Conservation (phyloP, 108 stramenopile genomes). For the Mediolabrus comicus region DNA sequence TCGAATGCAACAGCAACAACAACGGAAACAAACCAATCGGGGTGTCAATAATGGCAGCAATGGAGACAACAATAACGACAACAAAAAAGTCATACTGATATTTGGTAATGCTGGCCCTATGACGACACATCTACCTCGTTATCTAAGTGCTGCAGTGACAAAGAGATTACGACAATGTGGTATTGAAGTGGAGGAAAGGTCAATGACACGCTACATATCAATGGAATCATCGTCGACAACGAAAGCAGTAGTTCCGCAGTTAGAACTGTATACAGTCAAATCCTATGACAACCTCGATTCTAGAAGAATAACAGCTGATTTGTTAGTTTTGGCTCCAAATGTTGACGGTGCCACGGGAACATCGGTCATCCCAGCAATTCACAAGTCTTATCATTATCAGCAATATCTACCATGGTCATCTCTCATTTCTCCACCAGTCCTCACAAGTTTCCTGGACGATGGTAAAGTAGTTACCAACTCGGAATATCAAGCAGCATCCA, state of each 20-base stretch:
- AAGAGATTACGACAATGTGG: slow-evolving; percentile 60
- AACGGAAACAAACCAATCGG: not conserved
- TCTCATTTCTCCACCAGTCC: slow-evolving; percentile 50
- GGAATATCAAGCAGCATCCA: slow-evolving; percentile 70
- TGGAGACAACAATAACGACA: not conserved
- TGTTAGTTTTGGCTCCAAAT: slow-evolving; percentile 72
- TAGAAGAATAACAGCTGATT: slow-evolving; percentile 44
- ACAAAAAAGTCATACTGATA: slow-evolving; percentile 52
- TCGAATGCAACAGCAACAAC: not conserved
- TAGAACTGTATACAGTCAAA: slow-evolving; percentile 79
- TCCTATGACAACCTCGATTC: slow-evolving; percentile 78
- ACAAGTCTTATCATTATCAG: not conserved
- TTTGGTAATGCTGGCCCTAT: slow-evolving; percentile 66
- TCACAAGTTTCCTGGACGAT: slow-evolving; percentile 80
- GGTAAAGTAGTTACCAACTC: slow-evolving; percentile 61
- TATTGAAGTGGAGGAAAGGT: slow-evolving; percentile 72
- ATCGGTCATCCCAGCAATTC: slow-evolving; percentile 39
- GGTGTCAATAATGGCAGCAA: not conserved
- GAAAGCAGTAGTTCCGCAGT: not conserved
- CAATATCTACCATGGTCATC: slow-evolving; percentile 39
- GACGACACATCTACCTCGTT: slow-evolving; percentile 60
- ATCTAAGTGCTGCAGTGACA: slow-evolving; percentile 68
- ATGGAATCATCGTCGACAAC: slow-evolving; percentile 16
- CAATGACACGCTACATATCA: slow-evolving; percentile 73
- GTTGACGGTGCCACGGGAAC: slow-evolving; percentile 66